Percentiles rank a stretch among this genome's conserved stretches.
phyloP scores from a whole-genome alignment of 2,329 filamentous ascomycete genomes.

The Lasiodiplodia citricola region DNA sequence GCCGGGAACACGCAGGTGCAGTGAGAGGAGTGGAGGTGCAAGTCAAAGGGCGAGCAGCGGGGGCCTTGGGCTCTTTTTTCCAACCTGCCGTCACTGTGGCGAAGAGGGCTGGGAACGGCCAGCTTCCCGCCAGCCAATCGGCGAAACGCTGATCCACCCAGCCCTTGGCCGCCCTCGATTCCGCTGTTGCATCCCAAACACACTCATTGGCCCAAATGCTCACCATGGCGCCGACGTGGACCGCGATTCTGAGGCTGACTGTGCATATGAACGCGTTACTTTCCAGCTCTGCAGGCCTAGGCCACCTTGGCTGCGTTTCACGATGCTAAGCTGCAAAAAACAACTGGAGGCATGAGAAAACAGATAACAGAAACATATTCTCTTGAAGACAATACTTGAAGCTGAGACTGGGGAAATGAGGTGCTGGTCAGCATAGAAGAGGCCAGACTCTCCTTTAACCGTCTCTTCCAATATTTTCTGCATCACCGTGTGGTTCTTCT shows the following conservation, averaged over 20 bases:
- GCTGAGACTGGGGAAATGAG: no score
- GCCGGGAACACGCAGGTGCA: constrained; percentile 4
- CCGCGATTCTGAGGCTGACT: neutral
- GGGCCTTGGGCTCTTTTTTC: constrained; percentile 19
- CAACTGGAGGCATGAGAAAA: no score
- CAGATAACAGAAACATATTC: no score
- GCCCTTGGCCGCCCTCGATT: neutral
- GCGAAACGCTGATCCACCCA: constrained; percentile 26
- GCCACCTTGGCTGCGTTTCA: no score
- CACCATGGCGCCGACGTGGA: neutral
- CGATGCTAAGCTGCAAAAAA: no score
- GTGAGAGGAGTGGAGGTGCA: constrained; percentile 13
- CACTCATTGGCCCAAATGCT: neutral
- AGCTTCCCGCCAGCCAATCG: constrained; percentile 24
- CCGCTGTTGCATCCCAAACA: neutral
- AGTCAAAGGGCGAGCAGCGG: neutral
- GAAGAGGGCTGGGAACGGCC: constrained; percentile 25
- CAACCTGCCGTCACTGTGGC: constrained; percentile 22
- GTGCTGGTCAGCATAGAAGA: no score
- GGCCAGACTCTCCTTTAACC: no score
- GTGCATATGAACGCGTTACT: neutral
- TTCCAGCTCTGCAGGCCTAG: neutral
- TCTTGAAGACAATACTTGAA: no score
- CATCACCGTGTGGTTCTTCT: no score
- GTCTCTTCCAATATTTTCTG: no score